These are phyloP conservation scores for Saitozyma sp. DNA, from an alignment of 768 basidiomycete species.

Conservation along the genomic window DNA sequence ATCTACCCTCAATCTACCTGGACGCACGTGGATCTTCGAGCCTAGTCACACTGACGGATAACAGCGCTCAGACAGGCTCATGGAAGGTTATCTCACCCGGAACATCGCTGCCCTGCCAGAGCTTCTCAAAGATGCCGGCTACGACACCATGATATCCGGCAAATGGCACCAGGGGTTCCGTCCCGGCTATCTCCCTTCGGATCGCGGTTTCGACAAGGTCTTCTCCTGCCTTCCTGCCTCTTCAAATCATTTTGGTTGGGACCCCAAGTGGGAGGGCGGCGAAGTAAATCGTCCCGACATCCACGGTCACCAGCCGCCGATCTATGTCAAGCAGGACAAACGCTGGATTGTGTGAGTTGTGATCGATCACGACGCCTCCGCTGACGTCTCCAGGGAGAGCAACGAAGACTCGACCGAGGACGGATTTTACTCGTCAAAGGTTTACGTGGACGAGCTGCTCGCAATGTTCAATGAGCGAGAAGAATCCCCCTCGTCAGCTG, in stretches of 20 bases:
- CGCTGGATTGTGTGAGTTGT: too few relatives aligned
- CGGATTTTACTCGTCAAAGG: constrained; percentile 40
- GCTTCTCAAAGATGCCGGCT: constrained; percentile 18
- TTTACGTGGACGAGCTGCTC: constrained; percentile 25
- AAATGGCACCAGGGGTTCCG: constrained; percentile 44
- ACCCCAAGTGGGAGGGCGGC: too few relatives aligned
- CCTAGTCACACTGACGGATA: too few relatives aligned
- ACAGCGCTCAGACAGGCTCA: too few relatives aligned
- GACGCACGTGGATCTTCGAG: too few relatives aligned
- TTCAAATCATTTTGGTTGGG: constrained; percentile 2
- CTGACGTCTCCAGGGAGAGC: too few relatives aligned
- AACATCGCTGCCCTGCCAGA: constrained; percentile 34
- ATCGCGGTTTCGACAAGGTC: constrained; percentile 24
- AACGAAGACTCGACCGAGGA: background rate
- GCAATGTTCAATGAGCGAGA: constrained; percentile 24
- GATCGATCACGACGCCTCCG: too few relatives aligned
- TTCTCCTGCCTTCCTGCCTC: constrained; percentile 23
- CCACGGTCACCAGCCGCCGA: too few relatives aligned
- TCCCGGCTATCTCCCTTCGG: constrained; percentile 14
- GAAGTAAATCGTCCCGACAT: too few relatives aligned
- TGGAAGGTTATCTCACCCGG: background rate
- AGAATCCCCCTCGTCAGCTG: background rate
- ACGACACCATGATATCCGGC: constrained; percentile 25
- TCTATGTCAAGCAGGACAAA: too few relatives aligned
- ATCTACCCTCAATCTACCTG: too few relatives aligned